These are phyloP conservation scores for Epicoccum nigrum DNA, from an alignment of 2,329 filamentous ascomycete genomes.

Conservation along the genomic window DNA sequence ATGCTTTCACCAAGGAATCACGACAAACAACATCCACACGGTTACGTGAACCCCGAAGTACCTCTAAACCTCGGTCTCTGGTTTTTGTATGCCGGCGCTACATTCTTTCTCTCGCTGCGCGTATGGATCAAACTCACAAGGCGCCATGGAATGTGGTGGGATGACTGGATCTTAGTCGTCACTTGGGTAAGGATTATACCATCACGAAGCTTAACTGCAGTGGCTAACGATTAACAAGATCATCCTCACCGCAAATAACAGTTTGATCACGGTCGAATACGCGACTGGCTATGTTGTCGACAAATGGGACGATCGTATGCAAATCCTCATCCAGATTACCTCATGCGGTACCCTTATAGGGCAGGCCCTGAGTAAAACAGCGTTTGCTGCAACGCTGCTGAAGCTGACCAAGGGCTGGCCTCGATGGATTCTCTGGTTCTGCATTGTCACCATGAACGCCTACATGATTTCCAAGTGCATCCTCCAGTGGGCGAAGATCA, in stretches of 20 bases:
- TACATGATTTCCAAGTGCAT: slow-evolving; percentile 58
- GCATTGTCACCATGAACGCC: slow-evolving; percentile 57
- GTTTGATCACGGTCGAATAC: slow-evolving; percentile 55
- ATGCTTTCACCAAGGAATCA: slow-evolving; percentile 35
- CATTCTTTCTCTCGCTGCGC: slow-evolving; percentile 44
- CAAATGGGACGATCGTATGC: slow-evolving; percentile 60
- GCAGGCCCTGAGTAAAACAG: slow-evolving; percentile 47
- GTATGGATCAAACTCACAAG: slow-evolving; percentile 48
- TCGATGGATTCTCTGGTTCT: slow-evolving; percentile 55
- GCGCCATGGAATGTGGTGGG: slow-evolving; percentile 50
- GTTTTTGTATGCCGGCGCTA: slow-evolving; percentile 48
- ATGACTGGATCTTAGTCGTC: slow-evolving; percentile 48
- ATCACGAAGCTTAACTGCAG: not conserved
- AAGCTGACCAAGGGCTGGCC: slow-evolving; percentile 55
- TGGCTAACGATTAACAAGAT: slow-evolving; percentile 37
- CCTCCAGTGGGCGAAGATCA: slow-evolving; percentile 59
- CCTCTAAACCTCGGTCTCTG: slow-evolving; percentile 48
- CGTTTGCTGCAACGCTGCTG: slow-evolving; percentile 50
- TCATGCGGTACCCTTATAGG: slow-evolving; percentile 49
- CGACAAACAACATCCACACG: slow-evolving; percentile 20
- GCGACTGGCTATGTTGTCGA: slow-evolving; percentile 56
- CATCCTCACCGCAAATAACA: slow-evolving; percentile 52
- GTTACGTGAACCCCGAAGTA: slow-evolving; percentile 45
- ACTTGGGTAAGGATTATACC: slow-evolving; percentile 41
- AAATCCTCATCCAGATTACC: slow-evolving; percentile 58